Evolutionary conservation across 139 green algal genomes (phyloP).

Genomic region (Astrephomene gubernaculifera): DNA sequence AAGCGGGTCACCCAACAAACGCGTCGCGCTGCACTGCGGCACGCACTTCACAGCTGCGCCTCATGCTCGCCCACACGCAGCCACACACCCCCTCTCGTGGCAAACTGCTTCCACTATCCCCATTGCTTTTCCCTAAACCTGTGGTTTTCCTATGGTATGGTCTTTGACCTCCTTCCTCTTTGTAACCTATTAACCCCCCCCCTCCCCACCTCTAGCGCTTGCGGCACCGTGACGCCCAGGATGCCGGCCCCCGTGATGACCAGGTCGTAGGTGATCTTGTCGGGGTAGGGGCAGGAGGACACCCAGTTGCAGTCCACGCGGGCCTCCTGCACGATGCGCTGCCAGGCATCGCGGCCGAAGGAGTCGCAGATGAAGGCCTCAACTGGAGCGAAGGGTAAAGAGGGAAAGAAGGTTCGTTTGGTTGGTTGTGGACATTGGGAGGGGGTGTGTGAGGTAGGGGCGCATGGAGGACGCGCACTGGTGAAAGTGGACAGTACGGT

Average conservation of each 20-base stretch:
- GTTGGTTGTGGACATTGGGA: too few relatives aligned
- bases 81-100: too few relatives aligned
- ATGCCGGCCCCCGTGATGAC: slow-evolving; percentile 56
- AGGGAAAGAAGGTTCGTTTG: background rate
- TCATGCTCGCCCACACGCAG: too few relatives aligned
- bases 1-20: too few relatives aligned
- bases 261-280: slow-evolving; percentile 64
- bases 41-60: too few relatives aligned
- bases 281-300: slow-evolving; percentile 51
- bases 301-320: slow-evolving; percentile 28
- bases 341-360: slow-evolving; percentile 57
- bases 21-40: too few relatives aligned
- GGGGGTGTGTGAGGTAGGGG: background rate
- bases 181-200: too few relatives aligned
- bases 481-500: background rate
- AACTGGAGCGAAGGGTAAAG: background rate
- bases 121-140: too few relatives aligned
- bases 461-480: background rate
- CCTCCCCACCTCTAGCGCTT: slow-evolving; percentile 55
- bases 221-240: slow-evolving; percentile 54
- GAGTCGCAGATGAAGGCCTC: slow-evolving; percentile 50
- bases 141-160: too few relatives aligned
- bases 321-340: slow-evolving; percentile 27
- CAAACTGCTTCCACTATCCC: too few relatives aligned
- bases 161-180: too few relatives aligned